A percentile compares a stretch with the other conserved stretches of the same genome.
phyloP scores from a whole-genome alignment of 2,329 filamentous ascomycete genomes.

The Pestalotiopsis sp. region DNA sequence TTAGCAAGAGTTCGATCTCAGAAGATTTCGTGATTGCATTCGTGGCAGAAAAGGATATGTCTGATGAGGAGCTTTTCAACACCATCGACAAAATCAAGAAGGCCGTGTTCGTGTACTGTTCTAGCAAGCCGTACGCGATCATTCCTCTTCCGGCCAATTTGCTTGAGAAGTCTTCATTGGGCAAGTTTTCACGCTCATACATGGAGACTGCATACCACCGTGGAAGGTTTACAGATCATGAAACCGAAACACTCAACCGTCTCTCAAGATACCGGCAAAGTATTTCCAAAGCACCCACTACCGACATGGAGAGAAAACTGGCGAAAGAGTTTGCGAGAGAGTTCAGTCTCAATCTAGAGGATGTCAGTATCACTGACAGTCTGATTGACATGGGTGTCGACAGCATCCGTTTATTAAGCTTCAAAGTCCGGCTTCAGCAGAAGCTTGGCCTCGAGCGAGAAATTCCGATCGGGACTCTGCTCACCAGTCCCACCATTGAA shows the following conservation, averaged over 20 bases:
- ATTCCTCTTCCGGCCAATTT: constrained; percentile 1
- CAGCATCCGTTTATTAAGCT: constrained; percentile 12
- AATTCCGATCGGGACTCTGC: constrained; percentile 10
- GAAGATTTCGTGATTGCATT: constrained; percentile 13
- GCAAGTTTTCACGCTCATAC: constrained; percentile 8
- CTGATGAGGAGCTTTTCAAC: constrained; percentile 4
- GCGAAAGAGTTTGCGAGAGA: constrained; percentile 8
- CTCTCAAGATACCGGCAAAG: neutral
- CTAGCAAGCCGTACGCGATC: constrained; percentile 17
- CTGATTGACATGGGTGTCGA: constrained; percentile 15
- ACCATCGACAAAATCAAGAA: constrained; percentile 11
- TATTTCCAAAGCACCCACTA: neutral
- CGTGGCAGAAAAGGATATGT: neutral
- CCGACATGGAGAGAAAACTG: constrained; percentile 2
- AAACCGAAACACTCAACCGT: neutral
- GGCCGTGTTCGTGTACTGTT: constrained; percentile 7
- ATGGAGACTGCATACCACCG: constrained; percentile 10
- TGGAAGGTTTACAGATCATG: neutral
- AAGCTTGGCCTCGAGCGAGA: neutral
- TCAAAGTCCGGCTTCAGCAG: constrained; percentile 4
- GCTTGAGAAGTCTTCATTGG: constrained; percentile 14
- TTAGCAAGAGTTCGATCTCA: neutral
- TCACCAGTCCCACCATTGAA: constrained; percentile 12
- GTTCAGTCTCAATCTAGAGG: neutral
- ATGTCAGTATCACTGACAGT: constrained; percentile 8